phyloP scores from a whole-genome alignment of 768 basidiomycete genomes.

The Leccinum olivaceopallidum region DNA sequence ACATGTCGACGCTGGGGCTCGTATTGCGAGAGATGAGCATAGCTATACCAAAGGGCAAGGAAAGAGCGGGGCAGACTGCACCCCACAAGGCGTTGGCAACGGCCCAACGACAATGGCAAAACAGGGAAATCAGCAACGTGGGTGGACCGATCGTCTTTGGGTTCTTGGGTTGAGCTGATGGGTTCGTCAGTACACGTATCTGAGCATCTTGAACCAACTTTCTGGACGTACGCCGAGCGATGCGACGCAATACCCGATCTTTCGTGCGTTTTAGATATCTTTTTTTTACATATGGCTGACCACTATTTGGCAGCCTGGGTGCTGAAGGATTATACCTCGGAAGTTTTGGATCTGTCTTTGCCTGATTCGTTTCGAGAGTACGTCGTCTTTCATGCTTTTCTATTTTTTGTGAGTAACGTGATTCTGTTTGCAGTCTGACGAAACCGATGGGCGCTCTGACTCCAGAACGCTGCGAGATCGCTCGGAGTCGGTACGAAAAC shows the following conservation, averaged over 20 bases:
- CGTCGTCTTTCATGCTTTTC: slow-evolving; percentile 24
- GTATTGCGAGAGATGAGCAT: slow-evolving; percentile 42
- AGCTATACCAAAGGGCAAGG: slow-evolving; percentile 23
- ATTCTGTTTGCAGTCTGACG: slow-evolving; percentile 53
- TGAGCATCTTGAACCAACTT: slow-evolving; percentile 87
- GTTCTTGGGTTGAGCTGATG: neutral
- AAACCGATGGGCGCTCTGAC: slow-evolving; percentile 93
- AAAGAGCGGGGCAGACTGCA: slow-evolving; percentile 7
- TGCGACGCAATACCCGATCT: slow-evolving; percentile 93
- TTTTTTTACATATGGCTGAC: neutral
- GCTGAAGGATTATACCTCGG: slow-evolving; percentile 78
- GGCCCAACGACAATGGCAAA: slow-evolving; percentile 85
- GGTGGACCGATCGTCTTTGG: slow-evolving; percentile 21
- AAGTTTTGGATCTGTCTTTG: slow-evolving; percentile 62
- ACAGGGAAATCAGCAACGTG: slow-evolving; percentile 90
- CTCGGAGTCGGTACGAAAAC: slow-evolving; percentile 70
- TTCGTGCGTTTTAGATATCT: slow-evolving; percentile 51
- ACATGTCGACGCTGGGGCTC: slow-evolving; percentile 45
- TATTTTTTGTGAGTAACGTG: neutral
- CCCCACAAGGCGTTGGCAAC: slow-evolving; percentile 52
- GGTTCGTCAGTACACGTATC: slow-evolving; percentile 71
- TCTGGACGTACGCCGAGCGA: slow-evolving; percentile 94
- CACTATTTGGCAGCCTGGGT: slow-evolving; percentile 72
- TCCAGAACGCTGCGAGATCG: slow-evolving; percentile 69
- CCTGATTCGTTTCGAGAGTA: slow-evolving; percentile 72